Evolutionary conservation across 225 moss, liverwort and hornwort species (phyloP).

Genomic region (Sphagnum tenellum): DNA sequence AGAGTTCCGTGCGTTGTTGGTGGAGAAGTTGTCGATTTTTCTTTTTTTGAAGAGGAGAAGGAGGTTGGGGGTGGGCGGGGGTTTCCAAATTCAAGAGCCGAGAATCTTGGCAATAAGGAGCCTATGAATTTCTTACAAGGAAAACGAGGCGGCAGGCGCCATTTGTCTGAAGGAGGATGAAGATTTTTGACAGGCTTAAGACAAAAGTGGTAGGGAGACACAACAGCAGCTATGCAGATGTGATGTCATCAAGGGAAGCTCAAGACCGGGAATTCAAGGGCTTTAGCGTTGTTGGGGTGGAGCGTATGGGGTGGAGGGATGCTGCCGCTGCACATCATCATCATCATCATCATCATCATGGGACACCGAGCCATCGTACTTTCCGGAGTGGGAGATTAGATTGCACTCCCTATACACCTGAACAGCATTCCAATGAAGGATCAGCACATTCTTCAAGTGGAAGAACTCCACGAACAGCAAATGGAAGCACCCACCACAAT

Average conservation of each 20-base stretch:
- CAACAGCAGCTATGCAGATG: conserved; percentile 7
- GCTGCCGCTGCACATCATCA: conserved; percentile 8
- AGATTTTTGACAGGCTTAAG: conserved; percentile 13
- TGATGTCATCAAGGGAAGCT: conserved; percentile 15
- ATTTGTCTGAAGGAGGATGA: conserved; percentile 9
- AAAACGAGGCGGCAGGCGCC: no score
- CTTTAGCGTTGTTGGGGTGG: not conserved
- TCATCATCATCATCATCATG: conserved; percentile 8
- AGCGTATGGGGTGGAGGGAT: conserved; percentile 17
- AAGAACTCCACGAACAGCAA: not conserved
- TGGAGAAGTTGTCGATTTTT: no score
- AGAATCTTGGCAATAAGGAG: no score
- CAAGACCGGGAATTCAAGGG: conserved; percentile 18
- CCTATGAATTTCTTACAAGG: no score
- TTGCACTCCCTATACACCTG: conserved; percentile 11
- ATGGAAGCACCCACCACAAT: not conserved
- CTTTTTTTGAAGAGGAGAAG: no score
- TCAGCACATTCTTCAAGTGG: not conserved
- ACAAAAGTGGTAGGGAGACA: conserved; percentile 17
- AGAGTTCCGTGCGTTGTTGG: no score
- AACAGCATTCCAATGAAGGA: not conserved
- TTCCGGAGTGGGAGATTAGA: not conserved
- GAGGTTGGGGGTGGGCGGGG: no score
- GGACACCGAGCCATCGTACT: conserved; percentile 7
- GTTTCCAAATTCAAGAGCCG: no score